Evolutionary conservation across 2,329 filamentous ascomycete genomes (phyloP).

Genomic region (Aspergillus niger): DNA sequence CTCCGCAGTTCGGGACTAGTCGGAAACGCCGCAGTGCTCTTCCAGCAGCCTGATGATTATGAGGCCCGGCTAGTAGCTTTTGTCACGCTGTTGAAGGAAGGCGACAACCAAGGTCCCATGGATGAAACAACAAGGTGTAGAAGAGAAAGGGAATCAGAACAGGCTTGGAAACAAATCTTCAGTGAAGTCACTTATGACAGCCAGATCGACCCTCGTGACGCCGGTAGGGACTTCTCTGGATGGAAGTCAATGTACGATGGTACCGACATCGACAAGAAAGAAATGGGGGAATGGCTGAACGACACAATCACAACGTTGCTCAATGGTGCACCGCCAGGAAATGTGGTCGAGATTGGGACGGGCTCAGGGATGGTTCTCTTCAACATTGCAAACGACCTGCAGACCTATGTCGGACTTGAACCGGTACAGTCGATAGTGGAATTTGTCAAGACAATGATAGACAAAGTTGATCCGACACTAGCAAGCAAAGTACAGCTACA

Average conservation of each 20-base stretch:
- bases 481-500: slow-evolving; percentile 1
- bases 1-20: neutral
- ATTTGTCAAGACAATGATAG: neutral
- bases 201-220: neutral
- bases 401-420: slow-evolving; percentile 2
- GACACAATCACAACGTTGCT: slow-evolving; percentile 4
- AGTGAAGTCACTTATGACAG: neutral
- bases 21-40: neutral
- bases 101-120: neutral
- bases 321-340: neutral
- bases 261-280: neutral
- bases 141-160: neutral
- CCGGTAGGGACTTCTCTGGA: slow-evolving; percentile 2
- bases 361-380: slow-evolving; percentile 6
- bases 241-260: slow-evolving; percentile 14
- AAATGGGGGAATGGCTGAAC: slow-evolving; percentile 9
- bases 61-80: slow-evolving; percentile 2
- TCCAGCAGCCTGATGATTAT: neutral
- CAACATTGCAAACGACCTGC: neutral
- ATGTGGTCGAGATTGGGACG: slow-evolving; percentile 3
- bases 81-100: neutral
- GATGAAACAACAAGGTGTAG: neutral
- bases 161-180: slow-evolving; percentile 2
- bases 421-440: slow-evolving; percentile 2
- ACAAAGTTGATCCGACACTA: neutral